Percentiles rank a stretch among this genome's conserved stretches.
phyloP scores from a whole-genome alignment of 768 basidiomycete species.

The Suillus ampliporus region DNA sequence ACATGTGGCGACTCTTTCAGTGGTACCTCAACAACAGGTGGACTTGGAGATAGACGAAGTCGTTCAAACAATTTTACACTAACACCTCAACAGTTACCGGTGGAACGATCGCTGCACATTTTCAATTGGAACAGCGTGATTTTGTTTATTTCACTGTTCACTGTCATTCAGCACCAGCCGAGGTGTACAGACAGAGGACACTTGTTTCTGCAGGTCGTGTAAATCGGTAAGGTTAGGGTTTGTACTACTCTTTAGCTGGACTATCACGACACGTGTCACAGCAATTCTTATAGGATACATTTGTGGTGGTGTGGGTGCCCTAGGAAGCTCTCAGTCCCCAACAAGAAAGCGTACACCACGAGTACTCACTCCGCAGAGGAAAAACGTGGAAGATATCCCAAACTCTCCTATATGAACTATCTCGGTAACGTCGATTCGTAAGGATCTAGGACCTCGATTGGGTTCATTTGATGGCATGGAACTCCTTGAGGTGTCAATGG shows the following conservation, averaged over 20 bases:
- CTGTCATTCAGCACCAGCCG: not conserved
- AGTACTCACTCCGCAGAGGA: too few relatives aligned
- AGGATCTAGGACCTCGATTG: too few relatives aligned
- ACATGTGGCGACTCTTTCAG: slow-evolving; percentile 5
- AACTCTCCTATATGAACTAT: too few relatives aligned
- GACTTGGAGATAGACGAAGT: not conserved
- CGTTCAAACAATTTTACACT: not conserved
- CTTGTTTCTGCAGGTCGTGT: not conserved
- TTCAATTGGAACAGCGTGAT: not conserved
- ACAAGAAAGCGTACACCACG: too few relatives aligned
- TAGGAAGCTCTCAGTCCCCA: too few relatives aligned
- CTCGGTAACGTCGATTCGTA: too few relatives aligned
- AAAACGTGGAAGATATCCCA: too few relatives aligned
- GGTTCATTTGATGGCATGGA: too few relatives aligned
- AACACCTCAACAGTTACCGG: not conserved
- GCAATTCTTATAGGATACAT: too few relatives aligned
- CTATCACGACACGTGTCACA: too few relatives aligned
- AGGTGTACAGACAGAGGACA: not conserved
- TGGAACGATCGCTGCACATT: not conserved
- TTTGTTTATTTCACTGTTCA: not conserved
- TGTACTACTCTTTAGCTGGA: not conserved
- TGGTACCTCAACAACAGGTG: not conserved
- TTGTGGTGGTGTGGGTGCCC: too few relatives aligned
- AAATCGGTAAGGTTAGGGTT: not conserved
- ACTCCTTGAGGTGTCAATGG: too few relatives aligned